A percentile compares a stretch with the other conserved stretches of the same genome.
Evolutionary conservation across 768 basidiomycete species (phyloP).

Genomic region (Amanita rubescens): DNA sequence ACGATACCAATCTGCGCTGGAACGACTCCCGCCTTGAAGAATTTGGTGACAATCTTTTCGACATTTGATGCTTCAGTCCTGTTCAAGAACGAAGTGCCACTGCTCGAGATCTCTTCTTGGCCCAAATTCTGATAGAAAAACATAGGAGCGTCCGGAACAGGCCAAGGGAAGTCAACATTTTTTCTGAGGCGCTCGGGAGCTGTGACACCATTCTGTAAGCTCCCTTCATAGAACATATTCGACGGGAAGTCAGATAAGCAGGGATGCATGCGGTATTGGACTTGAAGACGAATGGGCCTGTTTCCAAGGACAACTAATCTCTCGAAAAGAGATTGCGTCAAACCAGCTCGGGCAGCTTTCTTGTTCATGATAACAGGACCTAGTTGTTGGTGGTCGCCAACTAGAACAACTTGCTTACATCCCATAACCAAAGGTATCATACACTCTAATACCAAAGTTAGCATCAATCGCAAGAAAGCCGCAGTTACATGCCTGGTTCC

Average conservation of each 20-base stretch:
- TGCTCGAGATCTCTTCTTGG: constrained; percentile 97
- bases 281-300: constrained; percentile 95
- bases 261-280: constrained; percentile 99
- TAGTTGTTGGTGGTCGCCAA: constrained; percentile 96
- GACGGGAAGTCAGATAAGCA: constrained; percentile 98
- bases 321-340: constrained; percentile 97
- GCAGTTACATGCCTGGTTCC: constrained; percentile 67
- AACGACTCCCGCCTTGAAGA: constrained; percentile 98
- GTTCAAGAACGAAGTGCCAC: constrained; percentile 97
- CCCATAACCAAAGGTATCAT: constrained; percentile 99
- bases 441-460: constrained; percentile 57
- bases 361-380: constrained; percentile 99
- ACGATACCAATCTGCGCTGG: constrained; percentile 96
- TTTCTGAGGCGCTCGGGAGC: constrained; percentile 95
- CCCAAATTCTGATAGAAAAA: constrained; percentile 99
- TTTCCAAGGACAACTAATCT: constrained; percentile 93
- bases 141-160: constrained; percentile 95
- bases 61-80: constrained; percentile 99
- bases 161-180: constrained; percentile 99
- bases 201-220: constrained; percentile 97
- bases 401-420: constrained; percentile 96
- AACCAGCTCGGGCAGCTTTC: constrained; percentile 97
- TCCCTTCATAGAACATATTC: constrained; percentile 99
- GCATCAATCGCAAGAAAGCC: constrained; percentile 7
- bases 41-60: constrained; percentile 99